Percentiles rank a stretch among this genome's conserved stretches.
Conservation (phyloP, 1,284 basidiomycete genomes). For the Naganishia liquefaciens region DNA sequence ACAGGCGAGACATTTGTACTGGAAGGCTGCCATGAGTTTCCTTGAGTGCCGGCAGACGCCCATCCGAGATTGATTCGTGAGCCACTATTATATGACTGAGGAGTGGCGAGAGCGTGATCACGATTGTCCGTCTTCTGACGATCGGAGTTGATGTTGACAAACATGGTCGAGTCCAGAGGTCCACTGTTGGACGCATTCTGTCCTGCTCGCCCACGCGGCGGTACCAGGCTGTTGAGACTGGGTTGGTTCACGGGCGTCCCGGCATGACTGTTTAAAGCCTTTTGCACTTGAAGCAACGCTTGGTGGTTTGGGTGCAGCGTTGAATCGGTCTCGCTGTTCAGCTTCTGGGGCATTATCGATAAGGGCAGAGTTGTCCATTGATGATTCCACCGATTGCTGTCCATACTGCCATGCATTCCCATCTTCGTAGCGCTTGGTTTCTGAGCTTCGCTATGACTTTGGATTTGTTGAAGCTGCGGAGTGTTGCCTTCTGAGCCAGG, state of each 20-base stretch:
- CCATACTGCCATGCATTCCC: constrained; percentile 5
- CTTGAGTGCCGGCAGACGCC: constrained; percentile 3
- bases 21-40: neutral
- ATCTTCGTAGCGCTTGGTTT: constrained; percentile 7
- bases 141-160: constrained; percentile 1
- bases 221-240: constrained; percentile 24
- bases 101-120: neutral
- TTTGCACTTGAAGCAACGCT: neutral
- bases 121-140: constrained; percentile 1
- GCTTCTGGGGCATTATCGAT: constrained; percentile 6
- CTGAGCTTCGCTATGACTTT: neutral
- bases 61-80: constrained; percentile 18
- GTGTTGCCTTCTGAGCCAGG: constrained; percentile 9
- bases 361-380: constrained; percentile 12
- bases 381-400: constrained; percentile 9
- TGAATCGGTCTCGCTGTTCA: neutral
- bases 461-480: constrained; percentile 1
- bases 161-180: constrained; percentile 21
- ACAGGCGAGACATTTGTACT: constrained; percentile 16
- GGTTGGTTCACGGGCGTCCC: constrained; percentile 23
- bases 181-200: neutral
- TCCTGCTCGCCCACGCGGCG: constrained; percentile 7
- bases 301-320: neutral
- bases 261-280: constrained; percentile 6
- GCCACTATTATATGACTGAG: constrained; percentile 1